Evolutionary conservation across 2,329 filamentous ascomycete species (phyloP).

Genomic region (Ilyonectria robusta): DNA sequence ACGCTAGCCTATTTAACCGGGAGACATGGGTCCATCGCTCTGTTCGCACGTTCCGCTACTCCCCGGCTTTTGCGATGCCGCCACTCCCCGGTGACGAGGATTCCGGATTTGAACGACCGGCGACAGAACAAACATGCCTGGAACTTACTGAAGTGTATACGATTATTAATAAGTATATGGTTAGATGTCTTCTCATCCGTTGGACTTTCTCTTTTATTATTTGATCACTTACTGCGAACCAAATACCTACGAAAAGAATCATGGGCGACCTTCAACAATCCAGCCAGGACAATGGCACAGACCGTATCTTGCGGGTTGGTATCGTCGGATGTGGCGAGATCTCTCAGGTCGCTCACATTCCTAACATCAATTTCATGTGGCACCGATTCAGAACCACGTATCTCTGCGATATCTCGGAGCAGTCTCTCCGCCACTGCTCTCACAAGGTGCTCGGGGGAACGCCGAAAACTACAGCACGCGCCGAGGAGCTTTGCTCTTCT

Average conservation of each 20-base stretch:
- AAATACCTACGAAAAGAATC: background rate
- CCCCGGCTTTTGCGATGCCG: background rate
- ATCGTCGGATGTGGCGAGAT: constrained; percentile 17
- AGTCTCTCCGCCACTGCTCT: constrained; percentile 47
- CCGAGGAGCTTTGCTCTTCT: constrained; percentile 59
- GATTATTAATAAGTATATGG: background rate
- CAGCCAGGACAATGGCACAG: too few species aligned
- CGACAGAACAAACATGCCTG: too few species aligned
- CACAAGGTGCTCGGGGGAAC: constrained; percentile 37
- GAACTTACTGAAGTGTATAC: too few species aligned
- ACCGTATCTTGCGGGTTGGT: constrained; percentile 5
- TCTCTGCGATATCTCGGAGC: constrained; percentile 65
- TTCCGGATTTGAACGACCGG: too few species aligned
- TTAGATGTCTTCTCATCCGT: background rate
- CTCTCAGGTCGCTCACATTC: constrained; percentile 67
- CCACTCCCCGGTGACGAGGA: too few species aligned
- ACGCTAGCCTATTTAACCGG: too few species aligned
- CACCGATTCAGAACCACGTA: constrained; percentile 61
- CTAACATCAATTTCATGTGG: constrained; percentile 60
- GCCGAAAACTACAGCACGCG: constrained; percentile 52
- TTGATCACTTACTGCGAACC: background rate
- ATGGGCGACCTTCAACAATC: background rate
- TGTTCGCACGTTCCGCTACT: background rate
- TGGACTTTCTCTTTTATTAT: background rate
- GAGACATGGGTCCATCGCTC: background rate